Evolutionary conservation across 495 filamentous ascomycete species (phyloP).

Genomic region (Neurospora sp.): DNA sequence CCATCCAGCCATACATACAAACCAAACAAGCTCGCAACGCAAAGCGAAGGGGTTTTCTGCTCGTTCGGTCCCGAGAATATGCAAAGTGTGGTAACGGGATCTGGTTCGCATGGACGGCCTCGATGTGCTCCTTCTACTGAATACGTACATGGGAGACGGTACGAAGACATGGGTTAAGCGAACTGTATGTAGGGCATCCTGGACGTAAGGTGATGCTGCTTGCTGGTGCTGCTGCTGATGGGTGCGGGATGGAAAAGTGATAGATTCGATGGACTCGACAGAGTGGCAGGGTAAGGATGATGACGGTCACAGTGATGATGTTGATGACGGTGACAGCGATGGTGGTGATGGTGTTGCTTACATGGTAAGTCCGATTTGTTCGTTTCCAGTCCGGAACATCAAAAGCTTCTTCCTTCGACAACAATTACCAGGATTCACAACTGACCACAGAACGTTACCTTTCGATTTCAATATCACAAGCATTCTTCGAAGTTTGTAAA

Average conservation of each 20-base stretch:
- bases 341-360: too few relatives aligned
- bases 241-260: background rate
- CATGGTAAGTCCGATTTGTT: too few relatives aligned
- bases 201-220: background rate
- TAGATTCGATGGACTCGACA: background rate
- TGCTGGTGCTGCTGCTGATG: background rate
- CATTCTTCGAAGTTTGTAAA: too few relatives aligned
- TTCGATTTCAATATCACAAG: too few relatives aligned
- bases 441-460: too few relatives aligned
- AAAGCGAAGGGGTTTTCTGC: background rate
- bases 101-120: background rate
- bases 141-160: background rate
- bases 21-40: background rate
- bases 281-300: too few relatives aligned
- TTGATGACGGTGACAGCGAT: too few relatives aligned
- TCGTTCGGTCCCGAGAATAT: background rate
- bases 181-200: background rate
- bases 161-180: background rate
- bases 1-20: background rate
- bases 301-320: too few relatives aligned
- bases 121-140: background rate
- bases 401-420: too few relatives aligned
- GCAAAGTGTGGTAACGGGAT: background rate
- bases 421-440: too few relatives aligned
- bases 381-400: too few relatives aligned